Conservation (phyloP, 176 grass and related monocot species). For the Paspalum notatum region DNA sequence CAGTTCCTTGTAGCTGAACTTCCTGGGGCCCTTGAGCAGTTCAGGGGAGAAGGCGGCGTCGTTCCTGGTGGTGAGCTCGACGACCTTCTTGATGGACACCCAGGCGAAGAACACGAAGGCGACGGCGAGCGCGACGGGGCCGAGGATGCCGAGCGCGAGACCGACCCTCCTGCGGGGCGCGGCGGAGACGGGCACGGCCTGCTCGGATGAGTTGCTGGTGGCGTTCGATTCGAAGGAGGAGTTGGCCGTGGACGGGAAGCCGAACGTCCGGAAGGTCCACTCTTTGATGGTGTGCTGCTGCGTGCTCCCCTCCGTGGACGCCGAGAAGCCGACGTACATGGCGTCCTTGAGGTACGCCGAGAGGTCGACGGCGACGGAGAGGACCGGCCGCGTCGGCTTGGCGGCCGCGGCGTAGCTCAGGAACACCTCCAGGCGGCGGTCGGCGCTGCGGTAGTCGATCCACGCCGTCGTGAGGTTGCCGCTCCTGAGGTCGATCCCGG, state of each 20-base stretch:
- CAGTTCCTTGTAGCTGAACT: conserved; percentile 86
- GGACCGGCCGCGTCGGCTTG: conserved; percentile 55
- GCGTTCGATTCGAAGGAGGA: conserved; percentile 23
- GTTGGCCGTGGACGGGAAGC: conserved; percentile 41
- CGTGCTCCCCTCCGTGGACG: conserved; percentile 77
- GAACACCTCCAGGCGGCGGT: conserved; percentile 57
- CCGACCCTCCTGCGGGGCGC: conserved; percentile 44
- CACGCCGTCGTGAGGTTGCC: conserved; percentile 74
- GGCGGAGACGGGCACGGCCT: neutral
- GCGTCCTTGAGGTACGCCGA: conserved; percentile 47
- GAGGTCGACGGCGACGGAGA: conserved; percentile 55
- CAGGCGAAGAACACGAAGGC: conserved; percentile 65
- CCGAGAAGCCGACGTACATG: conserved; percentile 94
- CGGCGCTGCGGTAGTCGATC: conserved; percentile 62
- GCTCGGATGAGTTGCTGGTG: conserved; percentile 34
- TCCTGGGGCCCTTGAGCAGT: conserved; percentile 72
- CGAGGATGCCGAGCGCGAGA: conserved; percentile 59
- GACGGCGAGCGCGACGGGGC: conserved; percentile 53
- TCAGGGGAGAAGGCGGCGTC: conserved; percentile 45
- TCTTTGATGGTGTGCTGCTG: conserved; percentile 74
- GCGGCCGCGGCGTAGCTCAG: conserved; percentile 33
- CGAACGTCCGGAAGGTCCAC: conserved; percentile 71
- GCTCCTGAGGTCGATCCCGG: conserved; percentile 59
- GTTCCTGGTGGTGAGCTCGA: conserved; percentile 43
- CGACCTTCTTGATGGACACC: conserved; percentile 58